A percentile compares a stretch with the other conserved stretches of the same genome.
Evolutionary conservation across 2,329 filamentous ascomycete genomes (phyloP).

Genomic region (Aspergillus aculeatus): DNA sequence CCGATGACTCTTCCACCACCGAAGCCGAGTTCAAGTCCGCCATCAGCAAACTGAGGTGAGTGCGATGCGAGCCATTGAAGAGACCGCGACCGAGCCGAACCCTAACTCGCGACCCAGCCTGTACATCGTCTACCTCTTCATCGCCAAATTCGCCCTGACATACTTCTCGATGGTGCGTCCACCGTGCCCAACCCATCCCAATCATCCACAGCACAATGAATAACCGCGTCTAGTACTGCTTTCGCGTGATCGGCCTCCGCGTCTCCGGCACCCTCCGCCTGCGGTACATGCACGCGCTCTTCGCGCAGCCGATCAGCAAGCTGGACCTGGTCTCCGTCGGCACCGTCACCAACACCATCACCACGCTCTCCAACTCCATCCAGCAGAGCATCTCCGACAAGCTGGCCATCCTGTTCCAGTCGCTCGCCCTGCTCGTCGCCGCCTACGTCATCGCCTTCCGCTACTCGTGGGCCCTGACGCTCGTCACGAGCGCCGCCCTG

Average conservation of each 20-base stretch:
- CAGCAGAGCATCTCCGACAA: conserved; percentile 57
- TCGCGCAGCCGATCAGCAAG: conserved; percentile 50
- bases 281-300: conserved; percentile 50
- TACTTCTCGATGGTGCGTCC: conserved; percentile 54
- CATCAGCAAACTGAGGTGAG: conserved; percentile 43
- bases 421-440: conserved; percentile 42
- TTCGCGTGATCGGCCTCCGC: conserved; percentile 51
- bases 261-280: conserved; percentile 53
- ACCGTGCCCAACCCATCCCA: background rate
- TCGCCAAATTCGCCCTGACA: conserved; percentile 53
- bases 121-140: conserved; percentile 60
- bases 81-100: background rate
- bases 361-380: conserved; percentile 52
- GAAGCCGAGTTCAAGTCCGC: conserved; percentile 50
- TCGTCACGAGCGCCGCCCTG: conserved; percentile 50
- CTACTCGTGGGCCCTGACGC: conserved; percentile 54
- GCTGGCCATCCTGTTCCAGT: conserved; percentile 46
- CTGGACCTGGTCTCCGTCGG: conserved; percentile 53
- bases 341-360: conserved; percentile 53
- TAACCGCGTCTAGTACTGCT: conserved; percentile 33
- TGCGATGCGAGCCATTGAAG: no score
- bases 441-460: conserved; percentile 54
- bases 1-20: conserved; percentile 39
- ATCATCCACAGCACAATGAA: no score
- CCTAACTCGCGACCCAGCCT: conserved; percentile 36